phyloP scores from a whole-genome alignment of 1,284 basidiomycete species.

The Naganishia albida region DNA sequence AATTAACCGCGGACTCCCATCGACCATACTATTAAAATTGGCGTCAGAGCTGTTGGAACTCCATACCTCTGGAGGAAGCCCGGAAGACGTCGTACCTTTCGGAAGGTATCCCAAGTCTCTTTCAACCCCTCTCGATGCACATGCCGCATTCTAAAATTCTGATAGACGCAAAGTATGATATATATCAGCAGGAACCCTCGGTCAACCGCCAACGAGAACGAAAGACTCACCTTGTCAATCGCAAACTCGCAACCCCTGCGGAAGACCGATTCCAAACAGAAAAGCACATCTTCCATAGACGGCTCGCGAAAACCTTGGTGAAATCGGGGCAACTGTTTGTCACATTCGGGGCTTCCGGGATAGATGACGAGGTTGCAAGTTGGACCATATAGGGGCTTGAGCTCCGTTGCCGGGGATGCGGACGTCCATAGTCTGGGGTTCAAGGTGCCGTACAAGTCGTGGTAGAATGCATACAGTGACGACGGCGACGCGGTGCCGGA shows the following conservation, averaged over 20 bases:
- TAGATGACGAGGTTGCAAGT: constrained; percentile 2
- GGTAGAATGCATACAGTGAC: neutral
- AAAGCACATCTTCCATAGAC: constrained; percentile 6
- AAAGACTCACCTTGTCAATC: constrained; percentile 3
- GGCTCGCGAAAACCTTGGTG: constrained; percentile 1
- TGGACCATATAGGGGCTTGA: neutral
- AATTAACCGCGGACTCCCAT: neutral
- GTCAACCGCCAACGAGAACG: no score
- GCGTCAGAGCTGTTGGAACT: no score
- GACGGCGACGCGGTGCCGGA: neutral
- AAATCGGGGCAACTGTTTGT: constrained; percentile 5
- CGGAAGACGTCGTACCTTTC: neutral
- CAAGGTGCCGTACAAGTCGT: constrained; percentile 8
- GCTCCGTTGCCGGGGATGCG: neutral
- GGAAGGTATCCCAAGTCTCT: constrained; percentile 8
- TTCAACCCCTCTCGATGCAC: neutral
- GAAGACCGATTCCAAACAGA: constrained; percentile 2
- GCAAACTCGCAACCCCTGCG: neutral
- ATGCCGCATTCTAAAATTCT: constrained; percentile 2
- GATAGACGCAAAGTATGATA: no score
- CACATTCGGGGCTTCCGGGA: neutral
- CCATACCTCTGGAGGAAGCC: neutral
- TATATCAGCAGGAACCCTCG: no score
- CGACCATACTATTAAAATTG: constrained; percentile 4
- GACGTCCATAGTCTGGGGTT: neutral